phyloP scores from a whole-genome alignment of 306 rosid species.

The Sechiopsis laciniata region DNA sequence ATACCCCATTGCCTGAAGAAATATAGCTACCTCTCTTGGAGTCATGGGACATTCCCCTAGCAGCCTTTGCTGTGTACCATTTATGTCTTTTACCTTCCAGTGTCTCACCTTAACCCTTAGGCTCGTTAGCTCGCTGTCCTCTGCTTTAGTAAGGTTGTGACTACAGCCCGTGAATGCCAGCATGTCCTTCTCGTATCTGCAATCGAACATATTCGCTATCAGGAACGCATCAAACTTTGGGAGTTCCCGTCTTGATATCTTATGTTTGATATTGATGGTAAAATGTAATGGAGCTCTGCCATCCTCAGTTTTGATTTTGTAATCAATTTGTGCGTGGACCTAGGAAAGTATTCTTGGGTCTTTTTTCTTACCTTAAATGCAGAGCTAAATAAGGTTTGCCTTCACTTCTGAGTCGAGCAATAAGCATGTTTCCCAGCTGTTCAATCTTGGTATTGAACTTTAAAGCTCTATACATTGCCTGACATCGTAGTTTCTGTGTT shows the following conservation, averaged over 20 bases:
- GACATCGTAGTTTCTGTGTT: conserved; percentile 80
- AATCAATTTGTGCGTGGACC: neutral
- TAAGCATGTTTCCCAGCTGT: conserved; percentile 65
- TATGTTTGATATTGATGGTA: neutral
- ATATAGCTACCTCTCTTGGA: conserved; percentile 82
- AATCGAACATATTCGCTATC: conserved; percentile 13
- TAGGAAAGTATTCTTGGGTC: neutral
- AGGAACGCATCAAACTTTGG: neutral
- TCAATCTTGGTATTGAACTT: conserved; percentile 62
- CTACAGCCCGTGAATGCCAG: conserved; percentile 94
- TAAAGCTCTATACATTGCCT: conserved; percentile 78
- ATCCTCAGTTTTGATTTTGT: neutral
- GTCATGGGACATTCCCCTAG: conserved; percentile 97
- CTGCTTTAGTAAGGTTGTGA: conserved; percentile 71
- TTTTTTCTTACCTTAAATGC: conserved; percentile 61
- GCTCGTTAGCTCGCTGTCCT: conserved; percentile 57
- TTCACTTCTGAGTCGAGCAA: conserved; percentile 53
- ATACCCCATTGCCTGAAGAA: conserved; percentile 95
- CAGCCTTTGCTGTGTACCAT: conserved; percentile 48
- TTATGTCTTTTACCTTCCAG: conserved; percentile 96
- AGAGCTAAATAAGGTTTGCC: conserved; percentile 75
- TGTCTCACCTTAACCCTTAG: conserved; percentile 78
- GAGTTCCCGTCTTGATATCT: neutral
- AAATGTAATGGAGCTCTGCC: neutral
- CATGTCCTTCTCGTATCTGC: conserved; percentile 98